phyloP scores from a whole-genome alignment of 495 filamentous ascomycete species.

The Neurospora tetrasperma region DNA sequence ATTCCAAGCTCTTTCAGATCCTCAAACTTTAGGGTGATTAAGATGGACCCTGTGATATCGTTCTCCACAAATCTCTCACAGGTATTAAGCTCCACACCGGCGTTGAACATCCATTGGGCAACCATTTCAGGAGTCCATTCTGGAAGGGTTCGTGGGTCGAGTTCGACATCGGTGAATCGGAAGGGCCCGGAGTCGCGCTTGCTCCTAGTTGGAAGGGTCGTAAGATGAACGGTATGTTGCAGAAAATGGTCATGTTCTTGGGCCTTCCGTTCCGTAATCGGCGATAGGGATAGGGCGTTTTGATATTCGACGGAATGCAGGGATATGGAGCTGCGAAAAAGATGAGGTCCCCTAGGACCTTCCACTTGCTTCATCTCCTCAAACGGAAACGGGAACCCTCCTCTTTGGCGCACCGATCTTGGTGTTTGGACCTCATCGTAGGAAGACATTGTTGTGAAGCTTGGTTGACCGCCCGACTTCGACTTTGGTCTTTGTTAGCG shows the following conservation, averaged over 20 bases:
- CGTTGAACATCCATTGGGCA: slow-evolving; percentile 64
- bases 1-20: slow-evolving; percentile 93
- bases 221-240: slow-evolving; percentile 23
- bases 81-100: slow-evolving; percentile 57
- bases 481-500: slow-evolving; percentile 31
- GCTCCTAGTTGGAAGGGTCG: slow-evolving; percentile 21
- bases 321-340: slow-evolving; percentile 60
- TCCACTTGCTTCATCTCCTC: slow-evolving; percentile 49
- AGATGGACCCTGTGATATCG: slow-evolving; percentile 78
- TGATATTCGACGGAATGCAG: slow-evolving; percentile 44
- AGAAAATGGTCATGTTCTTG: slow-evolving; percentile 25
- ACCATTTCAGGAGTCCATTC: slow-evolving; percentile 68
- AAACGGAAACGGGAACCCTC: slow-evolving; percentile 20
- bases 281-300: slow-evolving; percentile 56
- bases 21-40: slow-evolving; percentile 78
- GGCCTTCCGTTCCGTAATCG: slow-evolving; percentile 39
- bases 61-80: slow-evolving; percentile 80
- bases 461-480: slow-evolving; percentile 38
- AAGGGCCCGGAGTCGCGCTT: slow-evolving; percentile 30
- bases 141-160: slow-evolving; percentile 47
- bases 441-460: slow-evolving; percentile 65
- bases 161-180: slow-evolving; percentile 42
- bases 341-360: slow-evolving; percentile 75
- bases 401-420: slow-evolving; percentile 36
- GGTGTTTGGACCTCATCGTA: slow-evolving; percentile 68